Percentiles rank a stretch among this genome's conserved stretches.
Evolutionary conservation across 352 stramenopile species (phyloP).

Genomic region (Pythium volutum): DNA sequence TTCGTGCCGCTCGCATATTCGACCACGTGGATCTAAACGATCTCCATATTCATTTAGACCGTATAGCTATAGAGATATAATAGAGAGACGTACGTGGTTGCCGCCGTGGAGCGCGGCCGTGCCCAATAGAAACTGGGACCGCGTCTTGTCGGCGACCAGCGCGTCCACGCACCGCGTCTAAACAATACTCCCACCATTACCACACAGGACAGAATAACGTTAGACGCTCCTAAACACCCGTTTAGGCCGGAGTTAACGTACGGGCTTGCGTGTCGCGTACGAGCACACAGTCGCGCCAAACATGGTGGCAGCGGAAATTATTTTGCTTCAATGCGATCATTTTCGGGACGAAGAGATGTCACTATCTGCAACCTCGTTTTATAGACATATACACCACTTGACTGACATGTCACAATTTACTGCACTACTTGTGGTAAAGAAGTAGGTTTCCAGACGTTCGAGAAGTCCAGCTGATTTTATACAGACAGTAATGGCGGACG

Average conservation of each 20-base stretch:
- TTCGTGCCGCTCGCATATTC: conserved; percentile 46
- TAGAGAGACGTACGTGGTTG: conserved; percentile 48
- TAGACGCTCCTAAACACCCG: neutral
- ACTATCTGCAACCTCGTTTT: conserved; percentile 1
- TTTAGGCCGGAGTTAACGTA: neutral
- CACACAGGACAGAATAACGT: neutral
- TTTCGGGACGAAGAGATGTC: neutral
- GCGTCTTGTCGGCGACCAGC: conserved; percentile 57
- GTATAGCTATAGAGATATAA: neutral
- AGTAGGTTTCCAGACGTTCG: neutral
- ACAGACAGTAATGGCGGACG: neutral
- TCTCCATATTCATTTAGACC: neutral
- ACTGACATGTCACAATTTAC: conserved; percentile 14
- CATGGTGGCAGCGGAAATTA: conserved; percentile 18
- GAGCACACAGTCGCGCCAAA: conserved; percentile 23
- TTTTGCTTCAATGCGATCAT: neutral
- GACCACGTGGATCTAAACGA: conserved; percentile 56
- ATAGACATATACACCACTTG: conserved; percentile 4
- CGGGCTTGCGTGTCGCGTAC: conserved; percentile 25
- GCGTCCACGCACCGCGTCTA: conserved; percentile 71
- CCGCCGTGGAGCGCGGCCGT: conserved; percentile 56
- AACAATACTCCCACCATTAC: neutral
- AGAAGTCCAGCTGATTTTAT: too few relatives aligned
- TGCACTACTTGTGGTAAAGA: neutral
- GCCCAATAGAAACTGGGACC: conserved; percentile 62